These are phyloP conservation scores for Kwoniella heveanensis DNA, from an alignment of 768 basidiomycete species.

Conservation along the genomic window DNA sequence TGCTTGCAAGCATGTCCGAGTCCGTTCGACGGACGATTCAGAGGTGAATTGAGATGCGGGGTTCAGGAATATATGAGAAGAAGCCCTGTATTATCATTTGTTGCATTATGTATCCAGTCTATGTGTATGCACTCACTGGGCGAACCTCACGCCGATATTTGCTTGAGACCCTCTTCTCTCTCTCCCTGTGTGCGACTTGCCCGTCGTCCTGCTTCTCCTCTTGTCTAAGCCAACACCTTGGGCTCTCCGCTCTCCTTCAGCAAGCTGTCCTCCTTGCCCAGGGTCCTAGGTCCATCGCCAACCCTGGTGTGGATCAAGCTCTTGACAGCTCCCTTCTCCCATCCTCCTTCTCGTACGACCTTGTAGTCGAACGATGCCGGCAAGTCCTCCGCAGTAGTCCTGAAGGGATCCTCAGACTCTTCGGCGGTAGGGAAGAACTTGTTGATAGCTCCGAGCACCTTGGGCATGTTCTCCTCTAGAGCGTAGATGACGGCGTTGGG, in stretches of 20 bases:
- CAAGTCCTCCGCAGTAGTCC: slow-evolving; percentile 55
- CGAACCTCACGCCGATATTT: background rate
- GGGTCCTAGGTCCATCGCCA: slow-evolving; percentile 79
- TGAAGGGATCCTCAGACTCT: slow-evolving; percentile 58
- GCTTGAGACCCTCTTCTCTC: background rate
- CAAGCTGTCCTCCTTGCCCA: slow-evolving; percentile 67
- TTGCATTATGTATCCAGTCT: slow-evolving; percentile 5
- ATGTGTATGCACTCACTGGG: background rate
- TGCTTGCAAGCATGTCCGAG: background rate
- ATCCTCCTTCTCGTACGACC: slow-evolving; percentile 67
- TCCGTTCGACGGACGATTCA: background rate
- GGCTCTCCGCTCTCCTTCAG: slow-evolving; percentile 73
- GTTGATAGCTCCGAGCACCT: slow-evolving; percentile 74
- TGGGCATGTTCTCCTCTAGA: slow-evolving; percentile 70
- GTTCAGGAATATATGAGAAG: background rate
- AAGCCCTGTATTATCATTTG: slow-evolving; percentile 7
- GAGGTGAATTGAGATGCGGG: background rate
- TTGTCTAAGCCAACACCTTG: slow-evolving; percentile 47
- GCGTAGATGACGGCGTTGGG: slow-evolving; percentile 98
- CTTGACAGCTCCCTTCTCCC: slow-evolving; percentile 77
- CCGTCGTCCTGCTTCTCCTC: background rate
- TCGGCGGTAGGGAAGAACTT: slow-evolving; percentile 87
- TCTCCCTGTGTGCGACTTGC: background rate
- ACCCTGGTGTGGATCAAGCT: slow-evolving; percentile 88
- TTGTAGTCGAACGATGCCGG: slow-evolving; percentile 72